phyloP scores from a whole-genome alignment of 2,329 filamentous ascomycete species.

The Cadophora sp. region DNA sequence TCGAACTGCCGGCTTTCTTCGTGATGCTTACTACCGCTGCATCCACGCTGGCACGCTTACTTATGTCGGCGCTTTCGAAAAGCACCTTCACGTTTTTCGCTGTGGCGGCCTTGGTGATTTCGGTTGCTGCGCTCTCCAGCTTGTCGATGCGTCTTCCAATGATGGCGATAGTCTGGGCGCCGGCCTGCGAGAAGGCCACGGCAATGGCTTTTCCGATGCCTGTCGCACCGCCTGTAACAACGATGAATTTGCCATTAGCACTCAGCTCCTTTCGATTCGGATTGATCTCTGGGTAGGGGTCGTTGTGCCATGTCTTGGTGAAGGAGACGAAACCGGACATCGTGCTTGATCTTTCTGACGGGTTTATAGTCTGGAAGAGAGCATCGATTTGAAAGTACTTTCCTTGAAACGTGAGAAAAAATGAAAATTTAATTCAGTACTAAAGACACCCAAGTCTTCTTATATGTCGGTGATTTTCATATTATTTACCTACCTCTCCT shows the following conservation, averaged over 20 bases:
- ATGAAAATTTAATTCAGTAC: too few species aligned
- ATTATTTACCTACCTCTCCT: too few species aligned
- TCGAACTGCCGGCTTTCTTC: constrained; percentile 33
- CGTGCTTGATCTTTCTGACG: background rate
- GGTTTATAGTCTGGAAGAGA: too few species aligned
- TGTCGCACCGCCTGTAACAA: constrained; percentile 53
- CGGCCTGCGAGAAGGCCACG: constrained; percentile 50
- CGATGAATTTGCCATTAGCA: constrained; percentile 47
- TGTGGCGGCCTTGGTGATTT: constrained; percentile 45
- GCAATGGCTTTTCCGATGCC: constrained; percentile 54
- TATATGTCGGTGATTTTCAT: too few species aligned
- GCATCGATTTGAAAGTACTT: too few species aligned
- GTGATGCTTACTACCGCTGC: constrained; percentile 43
- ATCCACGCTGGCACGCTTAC: constrained; percentile 43
- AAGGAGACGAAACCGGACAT: constrained; percentile 44
- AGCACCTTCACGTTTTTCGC: constrained; percentile 43
- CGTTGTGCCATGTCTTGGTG: constrained; percentile 47
- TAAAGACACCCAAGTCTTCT: too few species aligned
- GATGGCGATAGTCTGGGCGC: constrained; percentile 51
- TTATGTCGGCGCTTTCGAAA: constrained; percentile 44
- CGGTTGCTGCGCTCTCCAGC: constrained; percentile 47
- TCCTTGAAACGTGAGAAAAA: too few species aligned
- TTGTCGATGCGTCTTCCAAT: constrained; percentile 48
- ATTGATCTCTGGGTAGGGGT: constrained; percentile 47
- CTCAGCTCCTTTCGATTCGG: constrained; percentile 49